phyloP scores from a whole-genome alignment of 306 rosid genomes.

The Trifolium repens region DNA sequence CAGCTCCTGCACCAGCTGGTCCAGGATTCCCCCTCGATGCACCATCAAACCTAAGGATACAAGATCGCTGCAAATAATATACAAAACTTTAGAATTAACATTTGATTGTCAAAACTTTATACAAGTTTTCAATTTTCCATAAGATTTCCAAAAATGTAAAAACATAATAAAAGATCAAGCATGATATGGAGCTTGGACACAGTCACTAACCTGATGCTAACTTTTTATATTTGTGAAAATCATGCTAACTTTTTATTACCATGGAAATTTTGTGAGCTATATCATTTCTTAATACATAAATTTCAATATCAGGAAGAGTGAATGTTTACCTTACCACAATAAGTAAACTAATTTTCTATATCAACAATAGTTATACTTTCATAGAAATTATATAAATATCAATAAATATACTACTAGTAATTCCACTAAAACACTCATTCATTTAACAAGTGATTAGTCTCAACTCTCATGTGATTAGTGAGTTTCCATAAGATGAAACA shows the following conservation, averaged over 20 bases:
- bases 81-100: background rate
- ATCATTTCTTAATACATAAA: background rate
- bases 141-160: background rate
- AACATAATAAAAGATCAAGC: background rate
- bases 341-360: background rate
- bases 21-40: conserved; percentile 47
- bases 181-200: background rate
- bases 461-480: too few relatives aligned
- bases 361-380: too few relatives aligned
- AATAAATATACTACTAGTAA: too few relatives aligned
- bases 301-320: background rate
- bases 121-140: background rate
- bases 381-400: too few relatives aligned
- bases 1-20: conserved; percentile 89
- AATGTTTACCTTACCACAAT: too few relatives aligned
- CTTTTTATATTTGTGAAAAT: background rate
- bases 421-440: too few relatives aligned
- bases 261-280: background rate
- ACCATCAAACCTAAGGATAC: too few relatives aligned
- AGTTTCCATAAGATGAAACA: too few relatives aligned
- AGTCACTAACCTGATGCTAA: background rate
- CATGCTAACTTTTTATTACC: background rate
- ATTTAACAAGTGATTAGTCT: too few relatives aligned
- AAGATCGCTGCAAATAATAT: background rate
- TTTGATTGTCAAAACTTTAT: background rate